Evolutionary conservation across 2,329 filamentous ascomycete species (phyloP), one percentile per base, ranked within the genome.

Genomic region (Curvularia spicifera): DNA sequence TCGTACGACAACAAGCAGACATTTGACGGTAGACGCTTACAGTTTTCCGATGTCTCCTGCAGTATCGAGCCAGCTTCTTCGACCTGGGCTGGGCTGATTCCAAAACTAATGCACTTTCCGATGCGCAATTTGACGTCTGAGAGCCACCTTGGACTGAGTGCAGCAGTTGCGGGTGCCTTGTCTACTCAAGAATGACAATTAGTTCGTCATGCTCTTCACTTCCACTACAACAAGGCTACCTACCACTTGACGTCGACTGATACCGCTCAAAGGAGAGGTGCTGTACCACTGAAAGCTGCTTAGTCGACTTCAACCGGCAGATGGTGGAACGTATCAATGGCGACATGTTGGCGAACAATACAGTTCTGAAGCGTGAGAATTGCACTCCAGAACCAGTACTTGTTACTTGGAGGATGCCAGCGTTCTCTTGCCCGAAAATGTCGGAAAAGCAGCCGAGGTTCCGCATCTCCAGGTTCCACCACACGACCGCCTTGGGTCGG

Each of bases 91-190:
- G 78, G 75, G n/a, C 79, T 79, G 66, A 91, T 82, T 2, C 91
- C 91, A 71, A 92, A 94, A 61, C 83, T 85, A 64, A 94, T 85
- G 73, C 91, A 93, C 77, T 87, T 88, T 1, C 90, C 91, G 28
- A 94, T 79, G 18, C 91, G 84, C 13, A 80, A 70, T 71, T 87
- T 89, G 42, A 89, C 83, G 57, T 89, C 84, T 4, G 87, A 84
- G 35, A 93, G 85, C 91, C 91, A 95, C 71, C 87, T 82, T 18
- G 87, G 80, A 18, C 60, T 65, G 18, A 67, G 58, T 8, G 50
- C 22, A 37, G 59, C 59, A 28, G 55, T 59, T 1, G 53, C 58
- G 4, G 58, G 48, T 28, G 52, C 10, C 22, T 57, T 29, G 5
- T 46, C 44, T 35, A 54, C 43, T 35, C 15, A 20, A 18, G 5